Percentiles rank a stretch among this genome's conserved stretches.
Conservation (phyloP, 2,329 filamentous ascomycete genomes). For the Aspergillus sp. region DNA sequence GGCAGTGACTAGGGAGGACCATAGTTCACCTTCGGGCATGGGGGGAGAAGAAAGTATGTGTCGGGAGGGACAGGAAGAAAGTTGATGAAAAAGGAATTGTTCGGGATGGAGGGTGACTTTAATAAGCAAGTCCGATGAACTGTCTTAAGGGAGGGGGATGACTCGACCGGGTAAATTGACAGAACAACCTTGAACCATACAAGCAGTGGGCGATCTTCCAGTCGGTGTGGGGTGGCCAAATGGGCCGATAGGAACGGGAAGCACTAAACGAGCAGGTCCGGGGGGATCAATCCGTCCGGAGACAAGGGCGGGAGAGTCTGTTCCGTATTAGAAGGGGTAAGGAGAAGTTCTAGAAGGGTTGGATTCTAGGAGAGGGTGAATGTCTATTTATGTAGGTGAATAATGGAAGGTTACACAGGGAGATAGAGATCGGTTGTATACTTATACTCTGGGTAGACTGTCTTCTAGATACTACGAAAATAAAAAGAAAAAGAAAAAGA, state of each 20-base stretch:
- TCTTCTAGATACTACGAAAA: background rate
- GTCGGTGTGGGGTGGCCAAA: background rate
- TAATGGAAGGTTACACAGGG: background rate
- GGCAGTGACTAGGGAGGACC: conserved; percentile 34
- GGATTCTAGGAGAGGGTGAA: too few relatives aligned
- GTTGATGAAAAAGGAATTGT: background rate
- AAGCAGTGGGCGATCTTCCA: background rate
- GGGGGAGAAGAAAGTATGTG: conserved; percentile 1
- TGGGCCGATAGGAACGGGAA: conserved; percentile 6
- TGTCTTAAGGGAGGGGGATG: background rate
- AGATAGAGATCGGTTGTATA: background rate
- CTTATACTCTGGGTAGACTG: background rate
- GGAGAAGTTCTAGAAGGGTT: background rate
- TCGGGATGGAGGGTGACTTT: background rate
- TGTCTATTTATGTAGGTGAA: background rate
- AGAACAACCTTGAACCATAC: background rate
- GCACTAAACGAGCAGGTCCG: conserved; percentile 21
- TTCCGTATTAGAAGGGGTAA: background rate
- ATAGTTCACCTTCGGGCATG: conserved; percentile 36
- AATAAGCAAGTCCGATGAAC: background rate
- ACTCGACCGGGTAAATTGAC: background rate
- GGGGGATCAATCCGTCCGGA: conserved; percentile 7
- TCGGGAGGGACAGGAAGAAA: background rate
- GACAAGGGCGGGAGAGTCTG: background rate
- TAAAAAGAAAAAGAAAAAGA: background rate